Evolutionary conservation across 768 basidiomycete genomes (phyloP).

Genomic region (Cubamyces lactineus): DNA sequence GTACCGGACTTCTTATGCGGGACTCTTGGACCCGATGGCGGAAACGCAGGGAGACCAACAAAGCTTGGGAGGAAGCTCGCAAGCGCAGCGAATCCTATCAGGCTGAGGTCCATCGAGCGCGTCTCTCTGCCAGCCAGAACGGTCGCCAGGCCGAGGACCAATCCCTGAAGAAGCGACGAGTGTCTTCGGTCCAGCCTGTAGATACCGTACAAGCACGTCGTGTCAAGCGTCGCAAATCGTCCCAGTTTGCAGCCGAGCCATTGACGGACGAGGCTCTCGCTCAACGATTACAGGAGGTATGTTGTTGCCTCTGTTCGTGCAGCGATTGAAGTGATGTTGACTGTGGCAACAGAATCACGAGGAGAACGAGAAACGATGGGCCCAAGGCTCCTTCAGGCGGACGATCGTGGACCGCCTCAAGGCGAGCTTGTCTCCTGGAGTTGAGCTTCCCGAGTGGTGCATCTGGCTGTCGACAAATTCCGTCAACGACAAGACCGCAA

Average conservation of each 20-base stretch:
- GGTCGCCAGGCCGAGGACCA: constrained; percentile 1
- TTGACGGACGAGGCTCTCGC: constrained; percentile 68
- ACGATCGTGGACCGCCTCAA: constrained; percentile 45
- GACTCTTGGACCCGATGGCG: constrained; percentile 32
- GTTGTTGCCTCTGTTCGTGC: not conserved
- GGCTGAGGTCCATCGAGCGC: constrained; percentile 46
- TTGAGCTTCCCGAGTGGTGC: constrained; percentile 50
- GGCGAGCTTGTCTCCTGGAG: constrained; percentile 31
- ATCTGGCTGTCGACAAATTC: constrained; percentile 79
- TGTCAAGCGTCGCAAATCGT: constrained; percentile 39
- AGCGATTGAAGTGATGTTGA: not conserved
- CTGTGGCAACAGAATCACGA: constrained; percentile 59
- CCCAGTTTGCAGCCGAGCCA: constrained; percentile 52
- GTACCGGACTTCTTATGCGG: constrained; percentile 38
- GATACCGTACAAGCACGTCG: constrained; percentile 37
- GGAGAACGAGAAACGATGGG: constrained; percentile 75
- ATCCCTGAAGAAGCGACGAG: constrained; percentile 33
- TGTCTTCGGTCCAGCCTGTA: constrained; percentile 13
- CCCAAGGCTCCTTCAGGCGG: constrained; percentile 68
- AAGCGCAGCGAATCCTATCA: constrained; percentile 63
- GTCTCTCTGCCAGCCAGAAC: constrained; percentile 36
- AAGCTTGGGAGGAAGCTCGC: constrained; percentile 64
- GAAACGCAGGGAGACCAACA: constrained; percentile 7
- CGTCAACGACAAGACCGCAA: constrained; percentile 73
- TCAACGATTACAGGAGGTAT: constrained; percentile 69